These are phyloP conservation scores for Periglandula ipomoeae DNA, from an alignment of 2,329 filamentous ascomycete species.

Conservation along the genomic window DNA sequence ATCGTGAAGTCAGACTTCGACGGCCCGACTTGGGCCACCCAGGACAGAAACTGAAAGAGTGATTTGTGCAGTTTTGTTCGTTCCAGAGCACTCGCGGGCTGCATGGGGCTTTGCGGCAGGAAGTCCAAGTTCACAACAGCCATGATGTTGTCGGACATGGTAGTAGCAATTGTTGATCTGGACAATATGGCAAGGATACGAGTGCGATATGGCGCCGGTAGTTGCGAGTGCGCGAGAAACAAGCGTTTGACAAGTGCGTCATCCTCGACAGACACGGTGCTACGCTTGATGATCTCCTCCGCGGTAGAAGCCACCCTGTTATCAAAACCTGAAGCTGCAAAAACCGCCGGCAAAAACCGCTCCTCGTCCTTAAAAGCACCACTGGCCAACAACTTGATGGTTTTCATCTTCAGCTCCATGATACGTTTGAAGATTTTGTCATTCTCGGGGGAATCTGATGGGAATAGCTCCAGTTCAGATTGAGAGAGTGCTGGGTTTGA, in stretches of 20 bases:
- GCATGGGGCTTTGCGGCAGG: conserved; percentile 24
- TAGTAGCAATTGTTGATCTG: conserved; percentile 66
- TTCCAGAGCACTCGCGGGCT: conserved; percentile 54
- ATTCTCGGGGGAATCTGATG: conserved; percentile 40
- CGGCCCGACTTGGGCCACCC: conserved; percentile 69
- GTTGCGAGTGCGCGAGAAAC: conserved; percentile 64
- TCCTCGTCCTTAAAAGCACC: conserved; percentile 79
- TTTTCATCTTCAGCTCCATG: conserved; percentile 44
- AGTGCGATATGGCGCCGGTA: conserved; percentile 64
- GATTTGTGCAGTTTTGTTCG: conserved; percentile 71
- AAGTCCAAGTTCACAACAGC: conserved; percentile 61
- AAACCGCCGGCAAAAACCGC: conserved; percentile 74
- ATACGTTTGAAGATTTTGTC: conserved; percentile 43
- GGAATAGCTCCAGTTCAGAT: conserved; percentile 21
- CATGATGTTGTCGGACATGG: conserved; percentile 58
- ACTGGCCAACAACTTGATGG: conserved; percentile 66
- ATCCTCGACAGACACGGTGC: conserved; percentile 65
- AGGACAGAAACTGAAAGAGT: conserved; percentile 79
- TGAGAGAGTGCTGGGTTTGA: conserved; percentile 25
- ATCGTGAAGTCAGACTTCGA: conserved; percentile 51
- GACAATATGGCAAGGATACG: conserved; percentile 67
- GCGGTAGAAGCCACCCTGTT: conserved; percentile 75
- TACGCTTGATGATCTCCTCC: conserved; percentile 81
- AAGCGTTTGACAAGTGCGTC: conserved; percentile 51
- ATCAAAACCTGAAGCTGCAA: conserved; percentile 74